Conservation (phyloP, 345 rosid genomes). For the Chamaenerion angustifolium region DNA sequence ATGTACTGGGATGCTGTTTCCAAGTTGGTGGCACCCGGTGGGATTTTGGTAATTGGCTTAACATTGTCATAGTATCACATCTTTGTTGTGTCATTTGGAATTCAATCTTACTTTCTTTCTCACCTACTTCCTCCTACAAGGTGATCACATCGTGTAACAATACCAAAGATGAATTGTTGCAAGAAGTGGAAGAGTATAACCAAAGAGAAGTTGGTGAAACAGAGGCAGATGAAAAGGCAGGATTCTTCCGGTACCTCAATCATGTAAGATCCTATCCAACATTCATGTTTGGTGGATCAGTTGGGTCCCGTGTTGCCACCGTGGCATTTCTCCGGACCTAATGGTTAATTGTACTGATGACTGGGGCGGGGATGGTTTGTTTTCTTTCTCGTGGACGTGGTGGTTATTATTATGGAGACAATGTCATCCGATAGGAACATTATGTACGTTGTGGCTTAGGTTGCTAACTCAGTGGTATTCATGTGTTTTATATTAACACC, state of each 20-base stretch:
- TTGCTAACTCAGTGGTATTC: too few relatives aligned
- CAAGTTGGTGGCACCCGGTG: conserved; percentile 70
- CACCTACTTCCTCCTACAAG: conserved; percentile 16
- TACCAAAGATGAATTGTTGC: conserved; percentile 75
- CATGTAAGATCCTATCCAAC: conserved; percentile 85
- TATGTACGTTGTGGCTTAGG: too few relatives aligned
- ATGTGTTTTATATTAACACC: too few relatives aligned
- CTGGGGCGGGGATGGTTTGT: too few relatives aligned
- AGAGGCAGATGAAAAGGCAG: conserved; percentile 22
- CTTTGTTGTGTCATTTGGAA: too few relatives aligned
- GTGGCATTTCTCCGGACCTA: conserved; percentile 70
- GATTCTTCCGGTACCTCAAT: conserved; percentile 46
- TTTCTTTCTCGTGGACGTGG: too few relatives aligned
- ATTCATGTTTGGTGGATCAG: conserved; percentile 73
- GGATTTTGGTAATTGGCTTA: conserved; percentile 44
- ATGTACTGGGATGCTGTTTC: conserved; percentile 93
- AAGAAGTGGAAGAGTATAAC: conserved; percentile 61
- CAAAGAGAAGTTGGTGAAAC: conserved; percentile 28
- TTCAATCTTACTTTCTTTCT: not conserved
- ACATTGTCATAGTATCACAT: too few relatives aligned
- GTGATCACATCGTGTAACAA: conserved; percentile 82
- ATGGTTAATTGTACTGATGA: not conserved
- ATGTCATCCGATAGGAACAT: too few relatives aligned
- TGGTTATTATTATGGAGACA: too few relatives aligned
- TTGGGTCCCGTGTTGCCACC: conserved; percentile 87